phyloP scores from a whole-genome alignment of 1,284 basidiomycete genomes.

The Apiotrichum porosum region DNA sequence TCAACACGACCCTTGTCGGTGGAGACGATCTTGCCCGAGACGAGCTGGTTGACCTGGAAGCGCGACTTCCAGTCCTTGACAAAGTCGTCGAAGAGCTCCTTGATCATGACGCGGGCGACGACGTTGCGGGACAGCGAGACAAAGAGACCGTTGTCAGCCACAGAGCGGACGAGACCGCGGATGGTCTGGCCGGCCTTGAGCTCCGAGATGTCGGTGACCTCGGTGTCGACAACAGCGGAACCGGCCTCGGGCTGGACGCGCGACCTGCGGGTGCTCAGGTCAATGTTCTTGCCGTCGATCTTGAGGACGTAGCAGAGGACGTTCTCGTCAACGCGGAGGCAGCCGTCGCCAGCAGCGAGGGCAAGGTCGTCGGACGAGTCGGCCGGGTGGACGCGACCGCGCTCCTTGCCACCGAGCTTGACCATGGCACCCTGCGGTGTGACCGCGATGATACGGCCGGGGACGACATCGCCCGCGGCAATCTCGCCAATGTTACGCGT shows the following conservation, averaged over 20 bases:
- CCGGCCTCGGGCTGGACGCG: conserved; percentile 51
- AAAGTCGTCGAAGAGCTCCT: conserved; percentile 84
- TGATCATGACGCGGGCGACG: conserved; percentile 89
- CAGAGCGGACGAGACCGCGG: conserved; percentile 83
- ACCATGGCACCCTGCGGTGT: conserved; percentile 63
- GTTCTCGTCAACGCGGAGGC: conserved; percentile 63
- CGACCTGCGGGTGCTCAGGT: conserved; percentile 73
- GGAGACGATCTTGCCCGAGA: conserved; percentile 73
- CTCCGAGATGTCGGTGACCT: conserved; percentile 62
- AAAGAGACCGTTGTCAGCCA: conserved; percentile 79
- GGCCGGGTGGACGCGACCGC: conserved; percentile 71
- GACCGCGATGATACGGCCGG: conserved; percentile 70
- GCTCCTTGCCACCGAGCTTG: conserved; percentile 65
- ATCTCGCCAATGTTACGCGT: conserved; percentile 63
- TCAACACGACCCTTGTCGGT: conserved; percentile 76
- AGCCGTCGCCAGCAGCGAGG: conserved; percentile 48
- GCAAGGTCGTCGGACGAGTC: conserved; percentile 74
- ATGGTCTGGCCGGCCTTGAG: conserved; percentile 68
- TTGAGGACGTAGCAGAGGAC: conserved; percentile 66
- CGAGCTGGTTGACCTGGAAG: conserved; percentile 76
- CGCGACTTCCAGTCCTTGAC: conserved; percentile 90
- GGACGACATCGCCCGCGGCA: conserved; percentile 64
- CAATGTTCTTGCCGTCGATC: conserved; percentile 65
- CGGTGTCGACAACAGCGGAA: conserved; percentile 58
- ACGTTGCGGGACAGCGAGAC: conserved; percentile 75